A percentile compares a stretch with the other conserved stretches of the same genome.
These are phyloP conservation scores for Cladorrhinum sp. DNA, from an alignment of 2,329 filamentous ascomycete genomes.

Conservation along the genomic window DNA sequence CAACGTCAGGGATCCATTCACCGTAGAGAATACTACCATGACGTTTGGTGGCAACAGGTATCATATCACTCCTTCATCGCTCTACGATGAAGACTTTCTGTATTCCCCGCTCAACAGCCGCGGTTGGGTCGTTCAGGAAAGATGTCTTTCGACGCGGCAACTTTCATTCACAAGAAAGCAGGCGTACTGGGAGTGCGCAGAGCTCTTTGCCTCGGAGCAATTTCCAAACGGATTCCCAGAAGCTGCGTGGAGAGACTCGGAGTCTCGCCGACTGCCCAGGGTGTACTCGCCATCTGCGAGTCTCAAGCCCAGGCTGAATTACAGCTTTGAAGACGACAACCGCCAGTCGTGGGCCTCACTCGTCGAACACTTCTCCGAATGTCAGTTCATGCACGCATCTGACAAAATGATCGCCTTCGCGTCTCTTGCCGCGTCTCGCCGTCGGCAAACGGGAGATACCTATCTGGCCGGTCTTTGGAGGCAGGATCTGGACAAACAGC, in stretches of 20 bases:
- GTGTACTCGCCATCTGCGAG: too few relatives aligned
- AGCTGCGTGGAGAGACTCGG: neutral
- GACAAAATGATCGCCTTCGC: constrained; percentile 5
- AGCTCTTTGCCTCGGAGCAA: constrained; percentile 2
- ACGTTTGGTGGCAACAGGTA: too few relatives aligned
- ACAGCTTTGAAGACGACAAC: too few relatives aligned
- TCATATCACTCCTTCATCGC: too few relatives aligned
- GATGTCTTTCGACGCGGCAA: neutral
- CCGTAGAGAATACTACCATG: too few relatives aligned
- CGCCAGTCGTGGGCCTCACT: neutral
- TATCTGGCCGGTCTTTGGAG: too few relatives aligned
- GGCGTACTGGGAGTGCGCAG: constrained; percentile 1
- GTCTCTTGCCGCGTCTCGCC: neutral
- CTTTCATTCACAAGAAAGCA: neutral
- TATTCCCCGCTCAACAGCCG: neutral
- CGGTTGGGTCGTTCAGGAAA: neutral
- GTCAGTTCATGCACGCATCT: neutral
- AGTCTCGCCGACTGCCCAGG: too few relatives aligned
- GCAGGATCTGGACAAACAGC: too few relatives aligned
- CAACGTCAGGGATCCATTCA: too few relatives aligned
- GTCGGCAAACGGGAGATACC: neutral
- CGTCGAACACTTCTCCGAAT: neutral
- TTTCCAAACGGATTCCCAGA: neutral
- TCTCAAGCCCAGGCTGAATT: too few relatives aligned
- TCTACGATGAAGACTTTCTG: too few relatives aligned